Evolutionary conservation across 2,329 filamentous ascomycete genomes (phyloP), one percentile per base, ranked within the genome.

Genomic region (Neonectria neomacrospora): DNA sequence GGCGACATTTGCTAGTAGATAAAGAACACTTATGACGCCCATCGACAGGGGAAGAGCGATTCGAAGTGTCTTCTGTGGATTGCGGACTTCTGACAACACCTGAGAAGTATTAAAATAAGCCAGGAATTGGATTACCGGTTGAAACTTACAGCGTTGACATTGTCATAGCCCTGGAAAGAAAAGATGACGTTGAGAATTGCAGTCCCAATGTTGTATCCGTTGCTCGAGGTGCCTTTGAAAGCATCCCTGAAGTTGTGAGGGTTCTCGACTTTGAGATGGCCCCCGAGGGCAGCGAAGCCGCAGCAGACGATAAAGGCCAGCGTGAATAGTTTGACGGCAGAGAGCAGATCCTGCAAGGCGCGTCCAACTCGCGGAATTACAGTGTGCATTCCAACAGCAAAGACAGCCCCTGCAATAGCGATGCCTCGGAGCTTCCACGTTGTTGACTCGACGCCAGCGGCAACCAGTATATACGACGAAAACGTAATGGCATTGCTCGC

Each of bases 281-380:
- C 64, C 5, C 53, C 64, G 14, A 66, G 1, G 0, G 64, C 64
- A 20, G 64, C 61, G n/a, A 66, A 66, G 20, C 61, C 64, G 16
- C 61, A 64, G 10, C 64, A 66, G 5, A 66, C 64, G 7, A 66
- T 66, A 20, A 66, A 66, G 2, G 57, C 51, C 16, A 64, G 53
- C 2, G 57, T 64, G 18, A 66, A 66, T 5, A 66, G 39, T 23
- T 66, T 66, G 32, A 66, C 54, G 5, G 51, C 37, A 3, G 64
- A 66, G 1, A 66, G 12, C 1, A 64, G 0, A 18, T 66, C 64
- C 7, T 58, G 58, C 8, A 66, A 28, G 41, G 56, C 54, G 42
- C 64, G 44, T 20, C 64, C 64, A 16, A 45, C 11, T 1, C 32
- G 37, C 0, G 64, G 61, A 10, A 56, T 51, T 0, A 61, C 54